Evolutionary conservation across 2,329 filamentous ascomycete species (phyloP), one percentile per base, ranked within the genome.

Genomic region (Aspergillus aculeatinus): DNA sequence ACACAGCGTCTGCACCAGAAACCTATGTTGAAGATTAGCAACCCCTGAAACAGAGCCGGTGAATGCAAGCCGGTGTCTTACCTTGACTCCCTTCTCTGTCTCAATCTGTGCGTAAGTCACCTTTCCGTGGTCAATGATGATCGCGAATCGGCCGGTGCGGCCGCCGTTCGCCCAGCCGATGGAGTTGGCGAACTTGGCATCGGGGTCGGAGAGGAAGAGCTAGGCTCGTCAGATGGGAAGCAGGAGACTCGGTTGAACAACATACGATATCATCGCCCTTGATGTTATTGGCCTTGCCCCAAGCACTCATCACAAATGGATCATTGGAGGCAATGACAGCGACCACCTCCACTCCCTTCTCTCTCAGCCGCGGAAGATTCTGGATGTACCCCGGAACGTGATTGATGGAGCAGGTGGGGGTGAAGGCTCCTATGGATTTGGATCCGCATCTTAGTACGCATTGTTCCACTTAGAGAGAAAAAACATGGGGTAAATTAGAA

Each of bases 211-310:
- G 70, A 91, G 84, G 81, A 96, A 94, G 65, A 94, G 81, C 83
- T 85, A 48, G 42, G 33, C 33, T n/a, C 5, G 11, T 56, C 48
- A 59, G 35, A n/a, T 23, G 42, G 4, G 4, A 5, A 25, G 10
- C 19, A 12, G 11, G n/a, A 5, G 1, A 42, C 25, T 10, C 2
- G 12, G 23, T 25, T 6, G 23, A 23, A 52, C n/a, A 56, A 73
- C 80, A 55, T 72, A 87, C 82, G 65, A 89, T 85, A 64, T 85
- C 83, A 68, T 94, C 87, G 63, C 87, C 86, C 71, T 85, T 87
- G 69, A 93, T 82, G 48, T 84, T 82, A 76, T 96, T 94, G 66
- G 91, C 91, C 83, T 96, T 96, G 76, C 87, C 89, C 90, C 90
- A 94, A 21, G 89, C 91, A 67, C 87, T 88, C 90, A 94, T 94